Evolutionary conservation across 2,329 filamentous ascomycete genomes (phyloP).

Genomic region (Rutstroemia sp.): DNA sequence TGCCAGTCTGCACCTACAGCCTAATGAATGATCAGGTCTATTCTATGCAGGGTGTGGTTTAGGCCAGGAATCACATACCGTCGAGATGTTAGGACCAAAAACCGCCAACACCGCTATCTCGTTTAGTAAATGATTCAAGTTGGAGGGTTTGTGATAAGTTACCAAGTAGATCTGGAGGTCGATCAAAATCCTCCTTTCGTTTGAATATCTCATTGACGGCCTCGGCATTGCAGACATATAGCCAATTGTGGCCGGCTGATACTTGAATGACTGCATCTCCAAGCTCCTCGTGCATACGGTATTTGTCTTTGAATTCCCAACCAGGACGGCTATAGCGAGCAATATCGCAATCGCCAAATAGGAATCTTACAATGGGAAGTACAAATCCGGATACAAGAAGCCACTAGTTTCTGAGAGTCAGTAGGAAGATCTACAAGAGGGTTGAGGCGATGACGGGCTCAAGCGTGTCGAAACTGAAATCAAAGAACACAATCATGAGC

Average conservation of each 20-base stretch:
- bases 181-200: conserved; percentile 1
- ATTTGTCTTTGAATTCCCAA: conserved; percentile 3
- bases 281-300: not conserved
- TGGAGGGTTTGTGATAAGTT: not conserved
- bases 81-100: not conserved
- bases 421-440: too few species aligned
- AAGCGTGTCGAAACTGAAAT: not conserved
- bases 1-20: not conserved
- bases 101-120: not conserved
- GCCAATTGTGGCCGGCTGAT: not conserved
- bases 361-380: not conserved
- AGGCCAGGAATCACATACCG: not conserved
- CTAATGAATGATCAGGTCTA: not conserved
- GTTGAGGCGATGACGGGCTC: too few species aligned
- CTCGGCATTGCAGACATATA: not conserved
- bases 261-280: not conserved
- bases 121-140: too few species aligned
- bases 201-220: conserved; percentile 1
- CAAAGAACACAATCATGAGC: not conserved
- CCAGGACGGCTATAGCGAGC: not conserved
- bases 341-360: conserved; percentile 1
- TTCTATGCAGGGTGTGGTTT: not conserved
- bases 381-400: not conserved
- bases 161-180: conserved; percentile 1
- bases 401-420: not conserved